Percentiles rank a stretch among this genome's conserved stretches.
phyloP scores from a whole-genome alignment of 768 basidiomycete genomes.

The Leccinum subgranulosum region DNA sequence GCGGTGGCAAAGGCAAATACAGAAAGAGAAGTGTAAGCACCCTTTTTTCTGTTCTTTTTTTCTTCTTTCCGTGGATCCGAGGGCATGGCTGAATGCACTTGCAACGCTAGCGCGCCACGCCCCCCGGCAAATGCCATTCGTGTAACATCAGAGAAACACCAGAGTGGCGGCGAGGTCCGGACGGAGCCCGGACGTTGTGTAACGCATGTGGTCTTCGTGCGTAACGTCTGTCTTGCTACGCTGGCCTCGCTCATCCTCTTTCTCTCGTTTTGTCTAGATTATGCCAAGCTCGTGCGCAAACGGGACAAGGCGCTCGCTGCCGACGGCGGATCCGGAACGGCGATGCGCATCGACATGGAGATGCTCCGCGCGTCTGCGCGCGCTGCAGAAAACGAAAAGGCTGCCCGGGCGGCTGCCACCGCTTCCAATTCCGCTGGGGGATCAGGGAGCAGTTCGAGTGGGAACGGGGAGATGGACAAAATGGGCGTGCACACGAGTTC shows the following conservation, averaged over 20 bases:
- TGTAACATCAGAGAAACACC: conserved; percentile 86
- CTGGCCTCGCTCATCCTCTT: neutral
- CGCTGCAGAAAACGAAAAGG: conserved; percentile 45
- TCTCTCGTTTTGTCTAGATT: conserved; percentile 39
- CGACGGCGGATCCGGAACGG: conserved; percentile 45
- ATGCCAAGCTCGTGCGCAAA: conserved; percentile 80
- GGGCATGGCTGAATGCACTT: conserved; percentile 19
- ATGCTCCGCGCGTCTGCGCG: conserved; percentile 69
- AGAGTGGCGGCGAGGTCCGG: conserved; percentile 85
- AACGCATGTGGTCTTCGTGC: conserved; percentile 84
- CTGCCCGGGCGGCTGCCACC: conserved; percentile 26
- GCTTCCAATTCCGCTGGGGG: conserved; percentile 24
- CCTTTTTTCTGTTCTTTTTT: neutral
- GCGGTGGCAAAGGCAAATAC: conserved; percentile 66
- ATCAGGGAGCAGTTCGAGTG: conserved; percentile 5
- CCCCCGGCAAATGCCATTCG: conserved; percentile 84
- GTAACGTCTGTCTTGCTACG: neutral
- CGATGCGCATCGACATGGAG: conserved; percentile 66
- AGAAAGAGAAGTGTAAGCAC: conserved; percentile 78
- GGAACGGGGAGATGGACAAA: conserved; percentile 23
- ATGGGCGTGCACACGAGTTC: conserved; percentile 51
- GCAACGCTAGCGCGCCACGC: conserved; percentile 68
- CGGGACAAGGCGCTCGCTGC: conserved; percentile 58
- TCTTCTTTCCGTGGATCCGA: neutral
- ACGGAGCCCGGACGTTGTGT: conserved; percentile 79